Base-by-base conservation (phyloP, 371 early-diverging fungal genomes). In the Capillidium rhysosporum region DNA sequence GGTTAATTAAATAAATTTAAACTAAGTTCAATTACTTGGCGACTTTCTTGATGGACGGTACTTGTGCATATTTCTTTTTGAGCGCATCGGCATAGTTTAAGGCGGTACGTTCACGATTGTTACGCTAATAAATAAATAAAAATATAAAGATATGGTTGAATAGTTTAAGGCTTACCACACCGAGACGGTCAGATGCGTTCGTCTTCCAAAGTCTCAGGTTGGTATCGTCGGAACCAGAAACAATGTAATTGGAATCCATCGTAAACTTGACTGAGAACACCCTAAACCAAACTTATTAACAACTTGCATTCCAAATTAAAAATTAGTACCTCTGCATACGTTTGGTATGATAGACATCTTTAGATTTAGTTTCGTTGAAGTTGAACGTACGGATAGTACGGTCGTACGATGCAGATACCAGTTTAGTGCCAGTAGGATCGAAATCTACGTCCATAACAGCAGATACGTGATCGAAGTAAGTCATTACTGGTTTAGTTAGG, bases 141-240 rank as follows among this genome's bases (percentile, higher is more conserved):
- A 41, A 41, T 21, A 26, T 26, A 52, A 24, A 34, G 41, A 43
- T 5, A 14, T 46, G 29, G 2, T n/a, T 29, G 23, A 8, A 24
- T 56, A 25, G 63, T 28, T 55, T 29, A 20, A n/a, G n/a, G 55
- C 44, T 44, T 57, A 63, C 46, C 60, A 58, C 62, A 18, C 92
- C 92, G 56, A 90, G 64, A 65, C 88, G 87, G 58, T 90, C 88
- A 3, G 83, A 78, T 2, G 96, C 95, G 18, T 83, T 71, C 1
- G 93, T 82, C 68, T 92, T 96, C 99, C 99, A 99, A 48, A 99
- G 56, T 48, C 99, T 83, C 56, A 99, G 71, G 63, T 90, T 95
- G 59, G 95, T 96, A 66, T 99, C 99, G 65, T 98, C 98, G 43
- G 88, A 87, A 23, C 98, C 98, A 1, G 92, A 89, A 8, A 99